phyloP scores from a whole-genome alignment of 2,329 filamentous ascomycete species.

The Stagonosporopsis tanaceti region DNA sequence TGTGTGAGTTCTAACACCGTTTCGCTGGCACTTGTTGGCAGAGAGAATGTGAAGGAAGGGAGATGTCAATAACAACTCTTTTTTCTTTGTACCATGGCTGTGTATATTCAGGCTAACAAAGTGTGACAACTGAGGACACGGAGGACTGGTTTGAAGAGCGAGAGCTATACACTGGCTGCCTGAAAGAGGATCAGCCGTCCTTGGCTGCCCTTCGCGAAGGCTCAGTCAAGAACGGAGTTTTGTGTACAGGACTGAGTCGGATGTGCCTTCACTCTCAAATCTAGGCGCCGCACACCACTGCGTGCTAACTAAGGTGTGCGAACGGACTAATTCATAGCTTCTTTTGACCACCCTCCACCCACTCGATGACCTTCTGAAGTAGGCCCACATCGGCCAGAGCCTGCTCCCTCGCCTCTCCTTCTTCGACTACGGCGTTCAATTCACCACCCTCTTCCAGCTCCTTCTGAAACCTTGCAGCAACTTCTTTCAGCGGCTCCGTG shows the following conservation, averaged over 20 bases:
- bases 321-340: not conserved
- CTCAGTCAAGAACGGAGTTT: not conserved
- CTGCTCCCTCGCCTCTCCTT: constrained; percentile 43
- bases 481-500: constrained; percentile 53
- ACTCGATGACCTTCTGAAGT: constrained; percentile 47
- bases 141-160: not conserved
- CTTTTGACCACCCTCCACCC: constrained; percentile 30
- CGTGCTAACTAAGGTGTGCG: not conserved
- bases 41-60: not conserved
- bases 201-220: not conserved
- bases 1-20: not conserved
- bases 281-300: not conserved
- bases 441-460: constrained; percentile 47
- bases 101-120: not conserved
- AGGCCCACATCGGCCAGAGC: constrained; percentile 47
- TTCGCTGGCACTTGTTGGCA: not conserved
- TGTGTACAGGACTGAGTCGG: no score
- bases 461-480: constrained; percentile 46
- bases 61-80: not conserved
- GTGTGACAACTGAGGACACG: not conserved
- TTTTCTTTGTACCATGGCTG: not conserved
- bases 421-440: constrained; percentile 48
- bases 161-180: not conserved
- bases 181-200: not conserved
- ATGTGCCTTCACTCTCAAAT: no score